These are phyloP conservation scores for Aureobasidium mangrovei DNA, from an alignment of 2,329 filamentous ascomycete species.

Conservation along the genomic window DNA sequence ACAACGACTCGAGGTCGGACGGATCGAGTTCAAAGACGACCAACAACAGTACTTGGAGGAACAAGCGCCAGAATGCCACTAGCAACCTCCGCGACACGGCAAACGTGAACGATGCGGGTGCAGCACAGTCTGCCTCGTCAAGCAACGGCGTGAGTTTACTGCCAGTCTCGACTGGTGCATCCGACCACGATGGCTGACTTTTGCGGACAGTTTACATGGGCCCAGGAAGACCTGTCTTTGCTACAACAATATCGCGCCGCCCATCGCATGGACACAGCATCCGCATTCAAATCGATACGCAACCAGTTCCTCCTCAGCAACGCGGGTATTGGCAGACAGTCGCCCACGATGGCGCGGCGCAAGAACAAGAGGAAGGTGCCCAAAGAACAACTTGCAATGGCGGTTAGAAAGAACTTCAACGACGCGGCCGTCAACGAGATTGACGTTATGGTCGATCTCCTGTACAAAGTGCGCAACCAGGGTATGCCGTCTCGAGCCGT, in stretches of 20 bases:
- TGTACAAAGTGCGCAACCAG: constrained; percentile 60
- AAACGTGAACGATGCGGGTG: neutral
- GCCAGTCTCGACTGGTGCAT: neutral
- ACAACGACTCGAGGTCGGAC: constrained; percentile 13
- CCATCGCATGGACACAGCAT: constrained; percentile 61
- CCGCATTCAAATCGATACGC: constrained; percentile 52
- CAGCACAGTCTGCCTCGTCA: neutral
- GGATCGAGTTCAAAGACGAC: constrained; percentile 14
- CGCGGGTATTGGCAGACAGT: constrained; percentile 57
- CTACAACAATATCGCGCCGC: constrained; percentile 69
- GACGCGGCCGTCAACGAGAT: constrained; percentile 69
- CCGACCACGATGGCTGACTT: neutral
- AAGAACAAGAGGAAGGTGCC: constrained; percentile 57
- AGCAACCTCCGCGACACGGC: constrained; percentile 7
- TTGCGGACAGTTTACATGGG: constrained; percentile 10
- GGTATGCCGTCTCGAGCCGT: constrained; percentile 30
- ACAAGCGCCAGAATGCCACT: constrained; percentile 11
- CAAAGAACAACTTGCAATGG: constrained; percentile 62
- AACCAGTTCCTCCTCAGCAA: constrained; percentile 43
- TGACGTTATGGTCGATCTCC: constrained; percentile 70
- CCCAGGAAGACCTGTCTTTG: constrained; percentile 25
- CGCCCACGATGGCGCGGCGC: constrained; percentile 64
- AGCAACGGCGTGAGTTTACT: constrained; percentile 10
- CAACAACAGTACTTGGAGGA: neutral
- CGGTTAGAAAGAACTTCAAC: constrained; percentile 77